phyloP scores from a whole-genome alignment of 2,329 filamentous ascomycete species.

The Dothidotthia symphoricarpi region DNA sequence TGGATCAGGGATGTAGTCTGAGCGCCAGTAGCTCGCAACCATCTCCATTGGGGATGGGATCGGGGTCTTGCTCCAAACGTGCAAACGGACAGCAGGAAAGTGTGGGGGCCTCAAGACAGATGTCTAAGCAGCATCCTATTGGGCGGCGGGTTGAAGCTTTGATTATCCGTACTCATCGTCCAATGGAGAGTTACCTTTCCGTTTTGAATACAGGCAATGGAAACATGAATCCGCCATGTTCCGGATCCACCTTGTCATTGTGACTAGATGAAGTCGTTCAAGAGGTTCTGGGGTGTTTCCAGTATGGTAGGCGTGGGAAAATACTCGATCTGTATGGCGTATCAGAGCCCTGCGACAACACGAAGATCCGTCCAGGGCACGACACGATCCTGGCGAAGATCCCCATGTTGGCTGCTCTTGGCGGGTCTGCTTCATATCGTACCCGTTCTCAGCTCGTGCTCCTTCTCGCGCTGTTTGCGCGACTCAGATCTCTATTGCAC shows the following conservation, averaged over 20 bases:
- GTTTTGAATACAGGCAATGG: neutral
- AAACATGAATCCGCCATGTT: neutral
- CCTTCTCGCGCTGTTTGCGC: slow-evolving; percentile 12
- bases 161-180: slow-evolving; percentile 7
- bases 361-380: slow-evolving; percentile 14
- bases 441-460: slow-evolving; percentile 8
- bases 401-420: slow-evolving; percentile 17
- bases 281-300: too few species aligned
- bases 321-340: slow-evolving; percentile 6
- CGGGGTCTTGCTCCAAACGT: slow-evolving; percentile 24
- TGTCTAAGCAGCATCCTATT: slow-evolving; percentile 28
- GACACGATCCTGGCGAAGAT: slow-evolving; percentile 27
- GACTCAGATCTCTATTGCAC: slow-evolving; percentile 8
- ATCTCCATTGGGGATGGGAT: slow-evolving; percentile 25
- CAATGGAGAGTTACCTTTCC: slow-evolving; percentile 8
- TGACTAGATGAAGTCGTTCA: too few species aligned
- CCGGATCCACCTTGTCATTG: slow-evolving; percentile 1
- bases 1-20: slow-evolving; percentile 30
- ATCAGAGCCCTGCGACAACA: slow-evolving; percentile 5
- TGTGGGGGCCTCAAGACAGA: slow-evolving; percentile 35
- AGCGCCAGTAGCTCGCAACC: slow-evolving; percentile 19
- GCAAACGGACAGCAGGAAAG: slow-evolving; percentile 29
- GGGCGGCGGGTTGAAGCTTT: slow-evolving; percentile 13
- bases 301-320: slow-evolving; percentile 1
- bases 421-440: slow-evolving; percentile 9